Base-by-base conservation (phyloP, 805 yeast genomes). In the Cyberlindnera saturnus region DNA sequence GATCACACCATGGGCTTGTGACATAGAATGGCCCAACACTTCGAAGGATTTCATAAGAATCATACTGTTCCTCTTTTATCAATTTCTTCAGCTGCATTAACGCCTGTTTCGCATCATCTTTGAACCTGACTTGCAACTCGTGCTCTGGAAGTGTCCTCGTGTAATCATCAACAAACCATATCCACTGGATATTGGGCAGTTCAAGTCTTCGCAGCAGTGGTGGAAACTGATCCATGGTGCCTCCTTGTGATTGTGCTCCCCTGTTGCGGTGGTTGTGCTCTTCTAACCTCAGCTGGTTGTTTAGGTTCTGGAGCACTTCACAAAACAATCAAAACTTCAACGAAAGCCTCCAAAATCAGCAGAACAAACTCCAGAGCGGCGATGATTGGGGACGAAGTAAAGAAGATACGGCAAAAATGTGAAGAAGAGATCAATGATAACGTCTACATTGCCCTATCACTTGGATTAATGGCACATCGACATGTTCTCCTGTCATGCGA, bases 401-500 rank as follows among this genome's bases (percentile, higher is more conserved):
- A 15, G n/a, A 11, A 30, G 28, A n/a, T 30, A 29, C 33, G 34
- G 17, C 26, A 13, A 8, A 15, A 13, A 5, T 17, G 28, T 17
- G 32, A 17, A 13, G 23, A 14, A n/a, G 14, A 15, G 13, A 45
- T 46, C 7, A 48, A 46, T 19, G 44, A 46, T 17, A 49, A 49
- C 43, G 35, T 53, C 1, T 51, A 43, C 34, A 42, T 48, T 14
- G 48, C 56, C 3, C 34, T 48, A 20, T 39, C 44, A 3, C 40
- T 53, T 8, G 50, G 44, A 1, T n/a, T 51, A 1, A 47, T 63
- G 9, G 62, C 63, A 1, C 43, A 48, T 32, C 46, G 56, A n/a
- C 57, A 60, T 40, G 39, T 64, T 8, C 31, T 60, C 5, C 50
- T 65, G 1, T 48, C 60, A 2, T 51, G 64, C 2, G 23, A 44